Base-by-base conservation (phyloP, 345 rosid genomes). In the Gossypium mustelinum region DNA sequence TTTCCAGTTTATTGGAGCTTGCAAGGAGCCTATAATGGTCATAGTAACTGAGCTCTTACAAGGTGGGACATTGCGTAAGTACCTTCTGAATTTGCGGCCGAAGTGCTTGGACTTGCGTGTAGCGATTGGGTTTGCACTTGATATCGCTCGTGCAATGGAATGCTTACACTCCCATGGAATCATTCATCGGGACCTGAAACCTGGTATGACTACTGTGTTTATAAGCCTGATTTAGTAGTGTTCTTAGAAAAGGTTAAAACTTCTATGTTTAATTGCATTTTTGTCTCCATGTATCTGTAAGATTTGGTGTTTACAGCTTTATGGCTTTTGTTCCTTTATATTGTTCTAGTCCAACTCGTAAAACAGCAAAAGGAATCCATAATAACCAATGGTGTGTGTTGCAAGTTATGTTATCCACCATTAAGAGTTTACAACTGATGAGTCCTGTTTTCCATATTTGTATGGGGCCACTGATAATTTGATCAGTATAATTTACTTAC, bases 91-190 rank as follows among this genome's bases (percentile, higher is more conserved):
- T 84, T 57, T 83, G 78, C 83, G 97, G 45, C 99, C 99, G 8
- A 79, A 87, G 65, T 73, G 87, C 83, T 82, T 95, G 78, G 99
- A 91, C 22, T 82, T 76, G 60, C 78, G 75, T 79, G 87, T 90
- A 75, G 98, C 97, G 44, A 77, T 93, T 73, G 92, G 85, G 18
- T 91, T 91, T 75, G 97, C 98, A 12, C 98, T 95, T 69, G 99
- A 93, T 84, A 95, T 95, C 78, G 97, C 97, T 73, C 97, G 97
- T 13, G 99, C 99, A 4, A 91, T 95, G 98, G 99, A 95, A 74
- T 93, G 99, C 82, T 80, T 95, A 77, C 98, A 95, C 76, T 84
- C 94, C 9, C 98, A 95, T 56, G 99, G 99, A 73, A 93, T 95
- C 83, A 95, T 95, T 69, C 99, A 95, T 76, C 92, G 99, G 11